Evolutionary conservation across 768 basidiomycete species (phyloP), one percentile per base, ranked within the genome.

Genomic region (Rhodotorula toruloides): DNA sequence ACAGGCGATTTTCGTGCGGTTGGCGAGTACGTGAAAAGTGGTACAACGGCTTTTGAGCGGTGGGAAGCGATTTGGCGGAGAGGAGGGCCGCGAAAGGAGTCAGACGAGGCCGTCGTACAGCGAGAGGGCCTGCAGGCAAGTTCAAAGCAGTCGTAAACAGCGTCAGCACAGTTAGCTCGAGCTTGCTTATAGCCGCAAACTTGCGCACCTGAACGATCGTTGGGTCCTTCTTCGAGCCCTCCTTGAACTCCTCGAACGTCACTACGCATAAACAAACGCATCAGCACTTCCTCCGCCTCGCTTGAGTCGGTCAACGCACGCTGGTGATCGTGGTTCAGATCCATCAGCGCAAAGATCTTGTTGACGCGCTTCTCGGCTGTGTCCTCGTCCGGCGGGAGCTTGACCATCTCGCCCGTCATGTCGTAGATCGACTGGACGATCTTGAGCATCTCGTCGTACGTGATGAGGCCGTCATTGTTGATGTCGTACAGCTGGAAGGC

Each of bases 311-410:
- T 17, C 34, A 25, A 36, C 69, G 31, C 40, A 70, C 69, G 65
- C 59, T 68, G 61, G 12, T 91, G 89, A 74, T 98, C 90, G 79
- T 91, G 91, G 81, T 98, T 87, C 69, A 86, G 82, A 78, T 98
- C 96, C 96, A 99, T 99, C 75, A 90, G 90, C 62, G 84, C 83
- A 81, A 99, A 99, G 70, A 99, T 98, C 83, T 98, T 99, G 80
- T 96, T 90, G 66, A 98, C 96, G 31, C 96, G 87, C 94, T 98
- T 99, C 79, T 98, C 92, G 3, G 96, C 94, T n/a, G 96, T 99
- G 80, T 98, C 93, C 79, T 99, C 96, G 76, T 98, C 96, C 46
- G 87, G 82, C n/a, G 96, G 93, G 29, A 98, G 84, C 77, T 92
- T 93, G 70, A 98, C 94, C 93, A 98, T 97, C 78, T 93, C 87